phyloP scores from a whole-genome alignment of 805 yeast species.

The Cyberlindnera amylophila region DNA sequence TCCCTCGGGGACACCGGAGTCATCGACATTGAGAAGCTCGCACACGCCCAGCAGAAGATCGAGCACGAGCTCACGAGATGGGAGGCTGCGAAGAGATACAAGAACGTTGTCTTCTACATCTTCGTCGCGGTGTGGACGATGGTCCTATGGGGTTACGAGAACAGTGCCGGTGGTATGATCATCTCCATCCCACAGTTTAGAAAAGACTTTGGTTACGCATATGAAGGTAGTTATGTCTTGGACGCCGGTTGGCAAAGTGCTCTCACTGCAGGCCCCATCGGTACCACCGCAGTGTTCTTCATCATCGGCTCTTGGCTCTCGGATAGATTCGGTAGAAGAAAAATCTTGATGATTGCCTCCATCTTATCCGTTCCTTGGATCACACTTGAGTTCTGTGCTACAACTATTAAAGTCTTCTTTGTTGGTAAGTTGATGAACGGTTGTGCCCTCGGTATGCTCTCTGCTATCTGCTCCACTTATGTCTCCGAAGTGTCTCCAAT shows the following conservation, averaged over 20 bases:
- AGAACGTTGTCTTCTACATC: slow-evolving; percentile 38
- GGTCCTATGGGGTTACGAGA: slow-evolving; percentile 41
- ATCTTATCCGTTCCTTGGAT: slow-evolving; percentile 32
- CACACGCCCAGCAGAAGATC: slow-evolving; percentile 15
- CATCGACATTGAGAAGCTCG: slow-evolving; percentile 7
- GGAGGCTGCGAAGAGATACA: slow-evolving; percentile 36
- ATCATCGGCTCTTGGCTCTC: slow-evolving; percentile 20
- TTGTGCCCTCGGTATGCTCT: slow-evolving; percentile 34
- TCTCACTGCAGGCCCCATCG: slow-evolving; percentile 29
- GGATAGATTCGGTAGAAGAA: slow-evolving; percentile 35
- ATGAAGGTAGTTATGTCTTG: slow-evolving; percentile 31
- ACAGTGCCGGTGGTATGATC: slow-evolving; percentile 35
- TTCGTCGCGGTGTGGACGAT: slow-evolving; percentile 35
- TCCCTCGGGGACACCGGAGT: background rate
- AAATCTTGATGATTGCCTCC: slow-evolving; percentile 29
- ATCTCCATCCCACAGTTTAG: slow-evolving; percentile 33
- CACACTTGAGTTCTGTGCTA: slow-evolving; percentile 37
- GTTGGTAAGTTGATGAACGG: slow-evolving; percentile 27
- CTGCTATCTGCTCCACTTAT: slow-evolving; percentile 34
- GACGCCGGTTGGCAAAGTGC: slow-evolving; percentile 43
- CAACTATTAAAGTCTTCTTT: slow-evolving; percentile 33
- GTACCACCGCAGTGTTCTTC: slow-evolving; percentile 30
- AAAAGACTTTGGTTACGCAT: slow-evolving; percentile 31
- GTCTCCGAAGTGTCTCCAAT: slow-evolving; percentile 40
- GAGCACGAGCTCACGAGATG: slow-evolving; percentile 12